Conservation (phyloP, 148 eudicot genomes). For the Cornus suecica region DNA sequence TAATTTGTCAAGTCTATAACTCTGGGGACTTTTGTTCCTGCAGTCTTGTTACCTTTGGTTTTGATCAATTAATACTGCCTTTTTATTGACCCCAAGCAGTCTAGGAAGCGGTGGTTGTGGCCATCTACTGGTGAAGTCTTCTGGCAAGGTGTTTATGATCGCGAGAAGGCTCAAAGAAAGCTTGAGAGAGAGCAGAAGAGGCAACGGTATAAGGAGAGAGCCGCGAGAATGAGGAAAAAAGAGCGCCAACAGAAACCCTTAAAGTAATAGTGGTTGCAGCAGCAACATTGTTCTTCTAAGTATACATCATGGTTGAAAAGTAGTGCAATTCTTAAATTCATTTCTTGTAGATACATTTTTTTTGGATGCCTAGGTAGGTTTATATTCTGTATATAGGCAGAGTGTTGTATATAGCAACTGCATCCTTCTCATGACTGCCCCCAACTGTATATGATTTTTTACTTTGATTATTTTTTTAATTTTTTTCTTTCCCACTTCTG, state of each 20-base stretch:
- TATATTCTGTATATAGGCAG: constrained; percentile 3
- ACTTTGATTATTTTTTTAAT: background rate
- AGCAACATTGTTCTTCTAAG: too few species aligned
- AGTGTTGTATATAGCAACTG: constrained; percentile 32
- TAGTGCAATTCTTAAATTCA: constrained; percentile 6
- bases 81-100: too few species aligned
- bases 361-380: constrained; percentile 25
- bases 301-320: too few species aligned
- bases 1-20: too few species aligned
- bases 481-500: too few species aligned
- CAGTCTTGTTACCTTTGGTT: too few species aligned
- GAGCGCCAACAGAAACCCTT: constrained; percentile 52
- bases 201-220: constrained; percentile 52
- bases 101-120: constrained; percentile 72
- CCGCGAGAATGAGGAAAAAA: constrained; percentile 48
- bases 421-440: too few species aligned
- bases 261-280: constrained; percentile 17
- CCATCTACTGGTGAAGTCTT: constrained; percentile 80
- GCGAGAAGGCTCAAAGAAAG: too few species aligned
- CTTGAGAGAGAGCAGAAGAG: too few species aligned
- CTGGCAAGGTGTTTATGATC: too few species aligned
- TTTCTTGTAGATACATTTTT: constrained; percentile 25
- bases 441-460: constrained; percentile 1
- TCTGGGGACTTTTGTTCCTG: too few species aligned
- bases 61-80: too few species aligned